phyloP scores from a whole-genome alignment of 2,329 filamentous ascomycete species.

The Calonectria hongkongensis region DNA sequence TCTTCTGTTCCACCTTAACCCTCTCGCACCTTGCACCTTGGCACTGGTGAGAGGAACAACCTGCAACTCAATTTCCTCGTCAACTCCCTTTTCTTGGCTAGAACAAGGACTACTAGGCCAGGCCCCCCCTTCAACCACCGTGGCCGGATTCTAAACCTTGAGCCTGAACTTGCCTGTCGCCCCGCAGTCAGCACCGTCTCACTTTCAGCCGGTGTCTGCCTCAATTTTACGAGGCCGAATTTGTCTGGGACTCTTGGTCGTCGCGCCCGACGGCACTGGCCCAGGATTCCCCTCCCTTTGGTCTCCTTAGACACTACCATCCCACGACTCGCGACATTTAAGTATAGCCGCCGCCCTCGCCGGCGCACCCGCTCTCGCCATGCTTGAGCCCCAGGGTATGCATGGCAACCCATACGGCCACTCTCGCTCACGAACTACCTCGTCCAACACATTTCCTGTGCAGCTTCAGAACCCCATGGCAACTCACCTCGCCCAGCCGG shows the following conservation, averaged over 20 bases:
- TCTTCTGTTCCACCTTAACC: constrained; percentile 32
- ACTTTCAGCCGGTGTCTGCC: constrained; percentile 55
- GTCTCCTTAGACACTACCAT: constrained; percentile 47
- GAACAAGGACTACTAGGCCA: constrained; percentile 29
- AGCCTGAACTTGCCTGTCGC: constrained; percentile 32
- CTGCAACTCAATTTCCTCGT: constrained; percentile 36
- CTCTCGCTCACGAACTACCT: constrained; percentile 74
- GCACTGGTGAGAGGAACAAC: constrained; percentile 5
- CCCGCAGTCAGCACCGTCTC: constrained; percentile 47
- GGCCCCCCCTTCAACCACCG: constrained; percentile 27
- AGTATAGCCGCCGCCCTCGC: constrained; percentile 46
- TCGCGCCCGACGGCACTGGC: constrained; percentile 49
- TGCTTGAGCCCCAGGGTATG: constrained; percentile 59
- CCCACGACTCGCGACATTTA: constrained; percentile 53
- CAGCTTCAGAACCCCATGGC: constrained; percentile 55
- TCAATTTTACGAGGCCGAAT: constrained; percentile 39
- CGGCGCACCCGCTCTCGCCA: constrained; percentile 43
- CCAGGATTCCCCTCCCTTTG: constrained; percentile 45
- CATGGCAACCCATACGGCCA: constrained; percentile 68
- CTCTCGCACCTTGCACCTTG: constrained; percentile 25
- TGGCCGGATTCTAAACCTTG: constrained; percentile 29
- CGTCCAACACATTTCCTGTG: constrained; percentile 71
- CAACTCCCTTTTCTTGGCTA: constrained; percentile 28
- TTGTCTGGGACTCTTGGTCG: constrained; percentile 42
- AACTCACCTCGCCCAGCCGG: constrained; percentile 58